A percentile compares a stretch with the other conserved stretches of the same genome.
phyloP scores from a whole-genome alignment of 495 filamentous ascomycete genomes.

The Xylaria acuta region DNA sequence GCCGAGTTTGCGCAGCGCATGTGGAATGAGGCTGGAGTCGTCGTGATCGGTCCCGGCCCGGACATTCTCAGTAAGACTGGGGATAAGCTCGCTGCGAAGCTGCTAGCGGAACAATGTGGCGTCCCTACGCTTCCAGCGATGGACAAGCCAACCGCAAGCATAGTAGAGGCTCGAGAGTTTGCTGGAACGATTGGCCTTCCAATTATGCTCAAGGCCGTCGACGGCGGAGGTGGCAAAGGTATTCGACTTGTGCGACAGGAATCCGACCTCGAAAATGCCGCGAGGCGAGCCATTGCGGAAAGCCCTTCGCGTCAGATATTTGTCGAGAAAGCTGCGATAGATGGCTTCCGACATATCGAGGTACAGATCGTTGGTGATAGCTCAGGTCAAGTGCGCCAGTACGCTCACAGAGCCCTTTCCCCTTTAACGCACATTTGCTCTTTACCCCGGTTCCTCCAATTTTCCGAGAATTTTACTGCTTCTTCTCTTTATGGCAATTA shows the following conservation, averaged over 20 bases:
- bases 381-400: conserved; percentile 54
- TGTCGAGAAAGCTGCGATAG: conserved; percentile 51
- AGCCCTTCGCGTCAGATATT: conserved; percentile 37
- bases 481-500: background rate
- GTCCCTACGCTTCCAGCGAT: conserved; percentile 62
- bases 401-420: background rate
- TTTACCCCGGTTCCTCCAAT: background rate
- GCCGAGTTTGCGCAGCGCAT: conserved; percentile 59
- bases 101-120: conserved; percentile 58
- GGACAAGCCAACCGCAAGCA: conserved; percentile 46
- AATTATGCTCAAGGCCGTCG: conserved; percentile 64
- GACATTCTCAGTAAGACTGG: conserved; percentile 59
- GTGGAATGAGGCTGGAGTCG: conserved; percentile 55
- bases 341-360: conserved; percentile 60
- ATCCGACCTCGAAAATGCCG: conserved; percentile 47
- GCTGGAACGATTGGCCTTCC: conserved; percentile 56
- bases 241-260: conserved; percentile 54
- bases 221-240: conserved; percentile 60
- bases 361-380: conserved; percentile 67
- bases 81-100: conserved; percentile 63
- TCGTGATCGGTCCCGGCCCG: conserved; percentile 62
- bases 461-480: background rate
- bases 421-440: background rate
- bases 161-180: conserved; percentile 51
- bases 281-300: conserved; percentile 47